Evolutionary conservation across 2,329 filamentous ascomycete genomes (phyloP), one percentile per base, ranked within the genome.

Genomic region (Elsinoe perseae): DNA sequence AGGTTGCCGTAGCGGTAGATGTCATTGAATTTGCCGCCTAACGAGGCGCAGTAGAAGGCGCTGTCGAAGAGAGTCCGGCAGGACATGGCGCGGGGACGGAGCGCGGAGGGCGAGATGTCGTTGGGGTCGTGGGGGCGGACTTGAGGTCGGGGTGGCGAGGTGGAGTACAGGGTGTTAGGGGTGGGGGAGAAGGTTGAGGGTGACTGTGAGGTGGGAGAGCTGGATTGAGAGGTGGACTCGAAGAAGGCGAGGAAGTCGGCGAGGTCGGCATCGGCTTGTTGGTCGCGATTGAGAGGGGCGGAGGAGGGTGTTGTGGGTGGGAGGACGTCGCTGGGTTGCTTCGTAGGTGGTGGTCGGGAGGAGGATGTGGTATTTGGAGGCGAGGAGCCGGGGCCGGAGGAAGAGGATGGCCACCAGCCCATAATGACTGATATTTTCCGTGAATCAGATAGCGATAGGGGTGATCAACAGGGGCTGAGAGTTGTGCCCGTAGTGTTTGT

Each of bases 31-130:
- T 97, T 91, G 0, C 92, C 90, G 54, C 89, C 91, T 7, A 95
- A 77, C 0, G 86, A 89, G 69, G 93, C 88, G 79, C 93, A 98
- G 77, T 92, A 89, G 80, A 92, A 96, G 58, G 92, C 91, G 61
- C 83, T 80, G 75, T 98, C 93, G 74, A 98, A 97, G 64, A 90
- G 86, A 59, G 85, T 80, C 53, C 88, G 86, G 77, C 93, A 97
- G 66, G 86, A 91, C 85, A 97, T 93, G 54, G 79, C 82, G 40
- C 83, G 84, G 0, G 89, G 89, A 60, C 93, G 87, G 52, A 89
- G 77, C 60, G 84, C 81, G 61, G 88, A 82, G 62, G 84, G 80
- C 58, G 58, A 64, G 60, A 67, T 66, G 61, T 66, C 62, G 59
- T 66, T 59, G 27, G 57, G 56, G 60, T 63, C 64, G 56, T n/a